Percentiles rank a stretch among this genome's conserved stretches.
phyloP scores from a whole-genome alignment of 225 moss, liverwort and hornwort species.

The Straminergon stramineum region DNA sequence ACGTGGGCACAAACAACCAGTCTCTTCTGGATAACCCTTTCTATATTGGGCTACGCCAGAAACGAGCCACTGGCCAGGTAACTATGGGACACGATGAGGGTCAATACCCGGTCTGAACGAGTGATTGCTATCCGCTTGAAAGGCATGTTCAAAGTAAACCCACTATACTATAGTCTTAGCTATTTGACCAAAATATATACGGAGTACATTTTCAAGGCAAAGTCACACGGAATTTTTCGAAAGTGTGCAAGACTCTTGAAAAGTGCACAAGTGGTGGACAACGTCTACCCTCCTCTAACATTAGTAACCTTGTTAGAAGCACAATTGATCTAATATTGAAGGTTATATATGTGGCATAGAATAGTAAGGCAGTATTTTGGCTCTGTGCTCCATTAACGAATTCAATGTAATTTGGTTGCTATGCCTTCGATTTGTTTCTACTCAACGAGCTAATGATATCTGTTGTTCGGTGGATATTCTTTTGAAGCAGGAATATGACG shows the following conservation, averaged over 20 bases:
- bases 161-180: background rate
- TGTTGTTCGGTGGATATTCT: background rate
- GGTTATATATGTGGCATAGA: background rate
- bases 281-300: background rate
- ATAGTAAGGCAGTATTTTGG: background rate
- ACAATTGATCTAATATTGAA: background rate
- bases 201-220: background rate
- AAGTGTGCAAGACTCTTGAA: background rate
- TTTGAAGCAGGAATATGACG: conserved; percentile 59
- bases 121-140: background rate
- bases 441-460: background rate
- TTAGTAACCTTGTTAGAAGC: background rate
- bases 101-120: background rate
- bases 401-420: background rate
- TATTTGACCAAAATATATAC: background rate
- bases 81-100: background rate
- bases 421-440: background rate
- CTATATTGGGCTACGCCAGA: conserved; percentile 73
- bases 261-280: background rate
- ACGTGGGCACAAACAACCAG: conserved; percentile 77
- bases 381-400: background rate
- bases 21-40: conserved; percentile 61
- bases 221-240: background rate
- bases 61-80: conserved; percentile 59
- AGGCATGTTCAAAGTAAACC: background rate